Conservation (phyloP, 1,139 yeast genomes). For the Eremothecium sinecaudum region DNA sequence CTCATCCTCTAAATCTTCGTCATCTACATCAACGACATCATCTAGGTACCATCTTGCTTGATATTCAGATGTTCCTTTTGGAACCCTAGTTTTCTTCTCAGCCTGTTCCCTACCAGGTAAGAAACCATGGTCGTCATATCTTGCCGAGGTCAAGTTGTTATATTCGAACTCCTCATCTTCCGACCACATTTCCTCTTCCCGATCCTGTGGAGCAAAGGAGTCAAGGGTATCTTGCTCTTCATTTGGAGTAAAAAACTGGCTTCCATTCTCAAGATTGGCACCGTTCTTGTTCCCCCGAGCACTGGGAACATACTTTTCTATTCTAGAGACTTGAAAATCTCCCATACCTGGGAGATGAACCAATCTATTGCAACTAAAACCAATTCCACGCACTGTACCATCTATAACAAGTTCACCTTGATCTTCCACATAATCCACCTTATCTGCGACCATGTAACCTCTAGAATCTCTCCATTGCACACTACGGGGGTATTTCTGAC, state of each 20-base stretch:
- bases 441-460: constrained; percentile 77
- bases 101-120: constrained; percentile 37
- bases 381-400: constrained; percentile 82
- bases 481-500: constrained; percentile 81
- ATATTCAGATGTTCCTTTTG: constrained; percentile 86
- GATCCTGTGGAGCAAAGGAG: constrained; percentile 52
- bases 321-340: constrained; percentile 67
- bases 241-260: constrained; percentile 35
- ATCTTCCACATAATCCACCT: constrained; percentile 39
- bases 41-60: constrained; percentile 89
- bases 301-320: constrained; percentile 41
- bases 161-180: constrained; percentile 37
- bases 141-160: constrained; percentile 44
- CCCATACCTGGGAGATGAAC: constrained; percentile 87
- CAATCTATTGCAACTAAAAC: constrained; percentile 65
- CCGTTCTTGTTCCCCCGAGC: constrained; percentile 14
- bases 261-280: constrained; percentile 17
- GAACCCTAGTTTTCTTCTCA: constrained; percentile 42
- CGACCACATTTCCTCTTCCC: constrained; percentile 43
- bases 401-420: constrained; percentile 46
- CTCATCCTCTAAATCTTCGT: constrained; percentile 38
- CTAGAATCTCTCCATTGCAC: constrained; percentile 87
- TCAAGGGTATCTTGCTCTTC: constrained; percentile 57
- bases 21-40: constrained; percentile 44
- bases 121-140: constrained; percentile 63